Percentiles rank a stretch among this genome's conserved stretches.
Conservation (phyloP, 129 eudicot genomes). For the Escallonia rubra region DNA sequence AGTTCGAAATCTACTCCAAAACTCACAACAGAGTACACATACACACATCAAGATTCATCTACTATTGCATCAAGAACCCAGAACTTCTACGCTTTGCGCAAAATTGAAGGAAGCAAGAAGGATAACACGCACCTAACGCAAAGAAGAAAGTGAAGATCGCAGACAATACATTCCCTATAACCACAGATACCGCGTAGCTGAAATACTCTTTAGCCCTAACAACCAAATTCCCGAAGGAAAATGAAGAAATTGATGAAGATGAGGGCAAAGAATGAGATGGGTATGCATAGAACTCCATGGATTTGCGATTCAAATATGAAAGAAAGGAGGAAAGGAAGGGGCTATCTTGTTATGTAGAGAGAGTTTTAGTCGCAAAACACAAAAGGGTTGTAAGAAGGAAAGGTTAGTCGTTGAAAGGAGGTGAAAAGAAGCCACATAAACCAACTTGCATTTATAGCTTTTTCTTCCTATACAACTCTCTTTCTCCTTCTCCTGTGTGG, state of each 20-base stretch:
- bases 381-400: background rate
- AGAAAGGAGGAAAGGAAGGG: background rate
- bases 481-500: background rate
- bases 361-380: background rate
- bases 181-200: conserved; percentile 57
- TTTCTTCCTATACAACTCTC: conserved; percentile 2
- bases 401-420: conserved; percentile 33
- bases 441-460: conserved; percentile 51
- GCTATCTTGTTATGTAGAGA: background rate
- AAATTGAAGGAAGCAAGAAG: background rate
- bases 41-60: background rate
- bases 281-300: conserved; percentile 71
- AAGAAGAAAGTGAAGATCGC: conserved; percentile 94
- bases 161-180: conserved; percentile 79
- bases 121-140: conserved; percentile 58
- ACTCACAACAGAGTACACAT: background rate
- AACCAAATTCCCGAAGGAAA: conserved; percentile 39
- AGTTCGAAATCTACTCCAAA: background rate
- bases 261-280: conserved; percentile 66
- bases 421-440: conserved; percentile 24
- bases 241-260: conserved; percentile 33
- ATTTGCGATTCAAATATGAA: background rate
- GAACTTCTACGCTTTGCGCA: too few species aligned
- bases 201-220: conserved; percentile 49
- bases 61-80: background rate